phyloP scores from a whole-genome alignment of 352 stramenopile genomes.

The Globisporangium canariense region DNA sequence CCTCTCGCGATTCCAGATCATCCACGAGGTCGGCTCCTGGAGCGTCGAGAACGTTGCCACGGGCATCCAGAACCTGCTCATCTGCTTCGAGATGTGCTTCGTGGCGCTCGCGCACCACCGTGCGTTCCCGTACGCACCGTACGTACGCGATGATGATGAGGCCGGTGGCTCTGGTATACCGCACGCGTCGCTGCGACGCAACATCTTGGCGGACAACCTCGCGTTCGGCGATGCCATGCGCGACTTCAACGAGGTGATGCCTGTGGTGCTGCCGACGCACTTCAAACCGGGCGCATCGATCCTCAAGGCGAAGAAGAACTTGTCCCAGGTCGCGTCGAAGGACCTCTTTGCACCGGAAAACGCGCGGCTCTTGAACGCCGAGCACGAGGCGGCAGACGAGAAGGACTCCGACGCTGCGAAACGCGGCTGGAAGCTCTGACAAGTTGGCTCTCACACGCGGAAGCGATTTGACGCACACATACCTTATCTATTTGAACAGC shows the following conservation, averaged over 20 bases:
- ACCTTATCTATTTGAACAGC: slow-evolving; percentile 19
- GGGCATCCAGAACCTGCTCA: slow-evolving; percentile 97
- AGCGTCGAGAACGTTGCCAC: slow-evolving; percentile 95
- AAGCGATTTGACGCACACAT: background rate
- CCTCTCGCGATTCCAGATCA: slow-evolving; percentile 86
- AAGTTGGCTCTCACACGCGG: background rate
- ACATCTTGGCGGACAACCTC: slow-evolving; percentile 90
- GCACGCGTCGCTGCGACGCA: slow-evolving; percentile 47
- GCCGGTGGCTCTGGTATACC: slow-evolving; percentile 3
- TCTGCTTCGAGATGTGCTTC: slow-evolving; percentile 99
- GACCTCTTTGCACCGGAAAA: slow-evolving; percentile 50
- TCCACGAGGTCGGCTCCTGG: slow-evolving; percentile 90
- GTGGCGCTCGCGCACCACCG: slow-evolving; percentile 95
- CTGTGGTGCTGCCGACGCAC: slow-evolving; percentile 71
- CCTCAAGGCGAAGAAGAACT: slow-evolving; percentile 57
- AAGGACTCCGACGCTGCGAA: slow-evolving; percentile 23
- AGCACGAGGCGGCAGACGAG: slow-evolving; percentile 19
- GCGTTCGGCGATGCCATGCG: slow-evolving; percentile 91
- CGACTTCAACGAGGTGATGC: slow-evolving; percentile 92
- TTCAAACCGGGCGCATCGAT: slow-evolving; percentile 75
- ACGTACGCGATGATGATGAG: slow-evolving; percentile 28
- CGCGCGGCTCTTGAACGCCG: slow-evolving; percentile 44
- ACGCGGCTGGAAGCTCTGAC: slow-evolving; percentile 65
- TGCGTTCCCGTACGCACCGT: slow-evolving; percentile 93
- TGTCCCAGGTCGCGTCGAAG: slow-evolving; percentile 20